These are phyloP conservation scores for Termitomyces sp. DNA, from an alignment of 768 basidiomycete species.

Conservation along the genomic window DNA sequence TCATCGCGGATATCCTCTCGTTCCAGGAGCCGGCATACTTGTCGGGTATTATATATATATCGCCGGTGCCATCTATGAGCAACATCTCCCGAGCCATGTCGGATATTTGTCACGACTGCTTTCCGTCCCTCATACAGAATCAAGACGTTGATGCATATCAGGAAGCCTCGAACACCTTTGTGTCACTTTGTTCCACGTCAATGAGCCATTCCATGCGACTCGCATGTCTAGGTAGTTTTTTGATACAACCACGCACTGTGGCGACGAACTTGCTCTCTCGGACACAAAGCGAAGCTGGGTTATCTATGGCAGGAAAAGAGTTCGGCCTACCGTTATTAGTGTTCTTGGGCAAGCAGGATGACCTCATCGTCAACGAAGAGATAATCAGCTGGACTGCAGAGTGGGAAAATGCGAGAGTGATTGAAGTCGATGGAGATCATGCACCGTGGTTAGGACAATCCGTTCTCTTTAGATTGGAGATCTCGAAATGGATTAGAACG, in stretches of 20 bases:
- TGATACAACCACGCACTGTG: slow-evolving; percentile 21
- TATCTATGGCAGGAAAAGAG: slow-evolving; percentile 20
- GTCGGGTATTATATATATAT: slow-evolving; percentile 22
- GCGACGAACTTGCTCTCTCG: slow-evolving; percentile 17
- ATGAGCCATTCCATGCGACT: slow-evolving; percentile 15
- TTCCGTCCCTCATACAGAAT: slow-evolving; percentile 13
- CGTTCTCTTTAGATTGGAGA: slow-evolving; percentile 16
- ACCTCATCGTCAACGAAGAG: slow-evolving; percentile 17
- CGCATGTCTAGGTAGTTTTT: slow-evolving; percentile 19
- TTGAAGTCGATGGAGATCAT: slow-evolving; percentile 25
- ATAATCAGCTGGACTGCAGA: slow-evolving; percentile 17
- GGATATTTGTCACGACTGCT: slow-evolving; percentile 13
- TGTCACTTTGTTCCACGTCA: slow-evolving; percentile 11
- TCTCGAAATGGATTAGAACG: slow-evolving; percentile 20
- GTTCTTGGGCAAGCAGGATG: slow-evolving; percentile 22
- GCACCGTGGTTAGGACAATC: slow-evolving; percentile 22
- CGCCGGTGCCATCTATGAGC: slow-evolving; percentile 23
- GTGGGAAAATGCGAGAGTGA: slow-evolving; percentile 20
- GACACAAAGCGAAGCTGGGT: slow-evolving; percentile 18
- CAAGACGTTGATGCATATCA: slow-evolving; percentile 20
- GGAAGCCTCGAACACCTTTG: slow-evolving; percentile 16
- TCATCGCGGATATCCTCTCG: slow-evolving; percentile 21
- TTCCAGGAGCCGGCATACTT: slow-evolving; percentile 21
- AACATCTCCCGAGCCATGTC: slow-evolving; percentile 16
- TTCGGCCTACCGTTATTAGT: slow-evolving; percentile 21